Base-by-base conservation (phyloP, 805 yeast genomes). In the Metschnikowia proteae region DNA sequence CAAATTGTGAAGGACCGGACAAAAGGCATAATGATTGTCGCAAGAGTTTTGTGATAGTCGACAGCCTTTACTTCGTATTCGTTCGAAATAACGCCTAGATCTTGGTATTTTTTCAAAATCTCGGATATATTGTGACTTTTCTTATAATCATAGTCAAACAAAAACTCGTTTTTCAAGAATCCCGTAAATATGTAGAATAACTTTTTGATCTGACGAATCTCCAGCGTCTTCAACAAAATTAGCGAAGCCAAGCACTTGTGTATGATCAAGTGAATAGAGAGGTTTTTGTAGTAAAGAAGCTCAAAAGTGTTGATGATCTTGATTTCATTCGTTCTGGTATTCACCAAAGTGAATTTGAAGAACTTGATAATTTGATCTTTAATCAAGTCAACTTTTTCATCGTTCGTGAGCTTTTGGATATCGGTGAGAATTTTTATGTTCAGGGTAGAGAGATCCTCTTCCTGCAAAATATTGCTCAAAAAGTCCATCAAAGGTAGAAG, bases 211-310 rank as follows among this genome's bases (percentile, higher is more conserved):
- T 51, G 53, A 33, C 34, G 42, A 31, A 54, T 47, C 28, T 46
- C 38, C 56, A 46, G 57, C 5, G 55, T 48, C 23, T 49, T 41
- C 34, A 50, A 41, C 35, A 57, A 48, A 10, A 92, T 91, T 32
- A 76, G 68, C 27, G 79, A 67, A 3, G 72, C 73, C 47, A 81
- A 69, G 28, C 83, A 72, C 50, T 76, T 78, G 33, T 75, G 71
- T 31, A 80, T 76, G 50, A 81, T 73, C 60, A 80, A 60, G 60
- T 80, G 84, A 37, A 80, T 77, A 7, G 75, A 66, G 59, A 79
- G 76, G 61, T 81, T 81, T 53, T 83, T 78, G 64, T 80, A 81
- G 58, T 78, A 81, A 38, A 79, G 69, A 36, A 81, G 68, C 62
- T 79, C 83, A 63, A 81, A 76, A 8, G 80, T 65, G 53, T 78